Evolutionary conservation across 345 rosid genomes (phyloP), one percentile per base, ranked within the genome.

Genomic region (Citrus mangshanensis): DNA sequence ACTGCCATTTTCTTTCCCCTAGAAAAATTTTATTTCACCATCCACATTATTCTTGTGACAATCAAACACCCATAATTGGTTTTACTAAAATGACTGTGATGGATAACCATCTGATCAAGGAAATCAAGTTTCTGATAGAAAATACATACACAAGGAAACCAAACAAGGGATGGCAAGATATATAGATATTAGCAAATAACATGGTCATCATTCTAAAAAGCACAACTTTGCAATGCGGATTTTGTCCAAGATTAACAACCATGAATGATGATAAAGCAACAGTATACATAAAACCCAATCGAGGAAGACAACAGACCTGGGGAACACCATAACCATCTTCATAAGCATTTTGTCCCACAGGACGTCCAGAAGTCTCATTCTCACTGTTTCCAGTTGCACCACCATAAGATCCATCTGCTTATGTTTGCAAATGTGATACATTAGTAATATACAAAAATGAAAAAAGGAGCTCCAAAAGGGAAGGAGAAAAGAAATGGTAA

Each of bases 351-450:
- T 86, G 88, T 72, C 88, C 90, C 37, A 78, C 79, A 51, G 87
- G 83, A 82, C 81, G 89, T 49, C 86, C 91, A 68, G 91, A 81
- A 84, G 82, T 77, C 74, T 89, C 97, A 59, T 76, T 84, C 78
- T 88, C 92, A 75, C 82, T 85, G 78, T 79, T 87, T 28, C 83
- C 88, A 70, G 80, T 77, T 68, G 86, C 82, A 66, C 86, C 85
- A 73, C 89, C 93, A 85, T 91, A 88, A 60, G 86, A 87, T 65
- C 84, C 95, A 75, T 86, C 93, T 87, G 86, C 84, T 83, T 75
- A 83, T 75, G 70, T 56, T 83, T 65, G 51, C 75, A 69, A 63
- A 76, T 51, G 49, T 77, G 61, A 76, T 72, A 63, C 59, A 46
- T 70, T 61, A 63, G 72, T 24, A 70, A 21, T 35, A 76, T 38